These are phyloP conservation scores for Ceriops zippeliana DNA, from an alignment of 345 rosid genomes.

Conservation along the genomic window DNA sequence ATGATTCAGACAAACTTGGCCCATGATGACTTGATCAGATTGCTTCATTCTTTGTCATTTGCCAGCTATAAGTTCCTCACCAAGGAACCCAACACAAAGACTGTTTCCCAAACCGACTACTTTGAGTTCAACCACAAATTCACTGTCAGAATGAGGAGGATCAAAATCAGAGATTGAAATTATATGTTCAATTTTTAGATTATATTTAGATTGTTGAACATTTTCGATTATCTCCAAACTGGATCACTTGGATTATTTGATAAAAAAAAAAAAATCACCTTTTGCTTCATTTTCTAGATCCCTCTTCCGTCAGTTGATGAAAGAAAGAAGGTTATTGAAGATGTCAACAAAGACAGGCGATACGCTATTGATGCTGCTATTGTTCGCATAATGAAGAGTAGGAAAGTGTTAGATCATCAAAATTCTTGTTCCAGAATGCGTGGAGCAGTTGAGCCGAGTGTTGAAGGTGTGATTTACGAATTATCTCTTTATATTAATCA, in stretches of 20 bases:
- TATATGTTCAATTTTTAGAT: neutral
- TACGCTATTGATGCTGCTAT: slow-evolving; percentile 95
- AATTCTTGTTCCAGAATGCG: slow-evolving; percentile 83
- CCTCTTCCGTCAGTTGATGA: slow-evolving; percentile 59
- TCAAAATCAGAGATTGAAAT: slow-evolving; percentile 51
- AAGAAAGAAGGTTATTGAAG: slow-evolving; percentile 83
- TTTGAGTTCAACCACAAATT: slow-evolving; percentile 47
- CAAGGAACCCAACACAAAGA: slow-evolving; percentile 24
- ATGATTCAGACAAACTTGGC: slow-evolving; percentile 72
- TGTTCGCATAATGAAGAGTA: slow-evolving; percentile 95
- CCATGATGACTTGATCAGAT: slow-evolving; percentile 76
- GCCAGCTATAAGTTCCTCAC: slow-evolving; percentile 22
- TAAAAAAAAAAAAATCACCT: neutral
- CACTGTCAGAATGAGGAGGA: slow-evolving; percentile 84
- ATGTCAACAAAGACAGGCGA: slow-evolving; percentile 83
- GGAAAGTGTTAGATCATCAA: slow-evolving; percentile 85
- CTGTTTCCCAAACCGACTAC: slow-evolving; percentile 15
- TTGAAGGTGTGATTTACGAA: slow-evolving; percentile 56
- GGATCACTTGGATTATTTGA: neutral
- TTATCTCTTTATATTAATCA: neutral
- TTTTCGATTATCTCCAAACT: neutral
- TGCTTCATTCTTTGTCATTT: slow-evolving; percentile 66
- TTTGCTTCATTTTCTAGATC: slow-evolving; percentile 41
- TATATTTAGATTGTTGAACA: neutral
- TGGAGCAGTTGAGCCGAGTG: slow-evolving; percentile 86